Evolutionary conservation across 345 rosid genomes (phyloP).

Genomic region (Aegle marmelos): DNA sequence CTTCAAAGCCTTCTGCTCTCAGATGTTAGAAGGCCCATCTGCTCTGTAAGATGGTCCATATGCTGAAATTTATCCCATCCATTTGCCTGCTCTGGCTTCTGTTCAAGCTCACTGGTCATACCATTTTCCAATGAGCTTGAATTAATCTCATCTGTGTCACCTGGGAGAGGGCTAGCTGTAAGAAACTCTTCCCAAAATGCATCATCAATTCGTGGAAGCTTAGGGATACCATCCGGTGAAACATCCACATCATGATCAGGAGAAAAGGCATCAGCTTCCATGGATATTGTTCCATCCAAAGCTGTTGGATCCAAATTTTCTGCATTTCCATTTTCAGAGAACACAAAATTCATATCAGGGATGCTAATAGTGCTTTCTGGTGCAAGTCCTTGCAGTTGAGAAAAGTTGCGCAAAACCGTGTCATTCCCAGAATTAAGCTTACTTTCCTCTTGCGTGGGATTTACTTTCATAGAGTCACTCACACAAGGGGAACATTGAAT

Average conservation of each 20-base stretch:
- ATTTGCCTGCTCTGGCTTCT: slow-evolving; percentile 24
- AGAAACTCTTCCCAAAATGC: slow-evolving; percentile 74
- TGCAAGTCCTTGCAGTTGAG: slow-evolving; percentile 37
- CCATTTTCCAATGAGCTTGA: slow-evolving; percentile 42
- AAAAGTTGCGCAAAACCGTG: slow-evolving; percentile 24
- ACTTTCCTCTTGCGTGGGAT: slow-evolving; percentile 12
- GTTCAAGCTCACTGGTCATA: slow-evolving; percentile 31
- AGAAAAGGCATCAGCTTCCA: slow-evolving; percentile 39
- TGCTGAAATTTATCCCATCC: slow-evolving; percentile 45
- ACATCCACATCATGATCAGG: slow-evolving; percentile 39
- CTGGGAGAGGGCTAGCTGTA: slow-evolving; percentile 39
- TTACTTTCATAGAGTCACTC: slow-evolving; percentile 17
- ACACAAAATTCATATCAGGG: slow-evolving; percentile 40
- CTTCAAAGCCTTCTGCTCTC: slow-evolving; percentile 34
- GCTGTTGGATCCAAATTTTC: slow-evolving; percentile 43
- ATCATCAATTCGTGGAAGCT: slow-evolving; percentile 58
- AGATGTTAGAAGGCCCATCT: slow-evolving; percentile 72
- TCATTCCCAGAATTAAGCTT: slow-evolving; percentile 20
- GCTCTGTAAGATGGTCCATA: slow-evolving; percentile 60
- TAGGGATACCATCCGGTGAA: slow-evolving; percentile 42
- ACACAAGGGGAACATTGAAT: slow-evolving; percentile 21
- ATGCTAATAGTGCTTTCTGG: slow-evolving; percentile 33
- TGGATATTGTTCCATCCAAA: slow-evolving; percentile 30
- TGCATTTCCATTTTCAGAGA: slow-evolving; percentile 34
- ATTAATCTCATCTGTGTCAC: slow-evolving; percentile 50